phyloP scores from a whole-genome alignment of 441 rosid genomes.

The Populus hybrid region DNA sequence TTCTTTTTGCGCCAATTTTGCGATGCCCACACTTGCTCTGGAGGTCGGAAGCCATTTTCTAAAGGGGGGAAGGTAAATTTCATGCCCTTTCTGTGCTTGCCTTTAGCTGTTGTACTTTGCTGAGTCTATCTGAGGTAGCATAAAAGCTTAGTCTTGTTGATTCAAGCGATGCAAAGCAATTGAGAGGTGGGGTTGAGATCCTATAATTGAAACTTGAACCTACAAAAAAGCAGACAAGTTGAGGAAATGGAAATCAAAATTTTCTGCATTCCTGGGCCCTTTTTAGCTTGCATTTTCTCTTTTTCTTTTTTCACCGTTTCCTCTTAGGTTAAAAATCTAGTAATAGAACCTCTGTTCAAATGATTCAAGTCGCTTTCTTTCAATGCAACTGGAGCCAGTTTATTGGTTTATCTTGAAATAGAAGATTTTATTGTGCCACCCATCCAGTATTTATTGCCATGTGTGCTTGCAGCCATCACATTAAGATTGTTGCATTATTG shows the following conservation, averaged over 20 bases:
- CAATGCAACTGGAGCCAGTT: neutral
- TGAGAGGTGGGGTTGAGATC: neutral
- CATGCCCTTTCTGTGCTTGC: neutral
- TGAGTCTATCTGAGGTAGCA: neutral
- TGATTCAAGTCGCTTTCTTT: neutral
- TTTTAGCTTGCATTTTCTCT: neutral
- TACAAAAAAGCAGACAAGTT: neutral
- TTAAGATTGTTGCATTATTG: neutral
- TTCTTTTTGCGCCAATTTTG: constrained; percentile 85
- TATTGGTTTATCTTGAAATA: neutral
- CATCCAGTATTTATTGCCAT: neutral
- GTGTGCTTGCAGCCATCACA: neutral
- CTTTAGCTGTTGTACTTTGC: neutral
- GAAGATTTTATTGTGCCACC: neutral
- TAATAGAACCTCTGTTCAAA: neutral
- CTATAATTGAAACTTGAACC: neutral
- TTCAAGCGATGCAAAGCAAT: neutral
- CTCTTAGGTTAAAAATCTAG: neutral
- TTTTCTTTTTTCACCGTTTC: neutral
- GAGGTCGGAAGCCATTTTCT: constrained; percentile 56
- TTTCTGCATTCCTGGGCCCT: neutral
- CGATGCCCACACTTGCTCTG: constrained; percentile 85
- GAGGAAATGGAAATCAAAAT: neutral
- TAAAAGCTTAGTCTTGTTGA: neutral
- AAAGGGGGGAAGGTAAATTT: constrained; percentile 74